Percentiles rank a stretch among this genome's conserved stretches.
phyloP scores from a whole-genome alignment of 768 basidiomycete species.

The Suillus americanus region DNA sequence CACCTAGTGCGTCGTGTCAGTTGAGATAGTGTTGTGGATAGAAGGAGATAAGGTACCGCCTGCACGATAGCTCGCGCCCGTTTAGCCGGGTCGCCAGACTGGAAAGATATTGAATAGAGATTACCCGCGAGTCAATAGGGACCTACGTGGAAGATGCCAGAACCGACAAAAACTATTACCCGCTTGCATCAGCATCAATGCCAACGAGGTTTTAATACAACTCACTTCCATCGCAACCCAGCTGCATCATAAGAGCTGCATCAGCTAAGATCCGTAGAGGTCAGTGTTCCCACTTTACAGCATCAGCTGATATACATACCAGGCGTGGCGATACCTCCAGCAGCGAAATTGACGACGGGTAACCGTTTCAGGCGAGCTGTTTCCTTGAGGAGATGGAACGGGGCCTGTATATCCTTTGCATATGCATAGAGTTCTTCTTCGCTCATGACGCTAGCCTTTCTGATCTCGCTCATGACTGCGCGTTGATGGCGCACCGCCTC shows the following conservation, averaged over 20 bases:
- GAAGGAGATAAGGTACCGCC: constrained; percentile 55
- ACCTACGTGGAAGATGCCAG: constrained; percentile 91
- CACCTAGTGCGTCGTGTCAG: constrained; percentile 42
- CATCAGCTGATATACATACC: constrained; percentile 42
- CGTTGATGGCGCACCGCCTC: constrained; percentile 95
- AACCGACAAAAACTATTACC: constrained; percentile 88
- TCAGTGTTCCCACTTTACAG: neutral
- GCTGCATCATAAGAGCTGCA: constrained; percentile 98
- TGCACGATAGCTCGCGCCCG: constrained; percentile 95
- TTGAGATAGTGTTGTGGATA: constrained; percentile 1
- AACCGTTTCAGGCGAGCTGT: constrained; percentile 90
- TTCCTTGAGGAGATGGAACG: constrained; percentile 95
- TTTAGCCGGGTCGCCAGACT: constrained; percentile 93
- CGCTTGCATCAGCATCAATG: constrained; percentile 3
- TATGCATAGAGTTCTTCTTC: constrained; percentile 94
- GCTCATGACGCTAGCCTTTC: constrained; percentile 81
- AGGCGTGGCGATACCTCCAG: constrained; percentile 90
- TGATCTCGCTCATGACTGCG: constrained; percentile 80
- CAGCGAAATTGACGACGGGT: constrained; percentile 96
- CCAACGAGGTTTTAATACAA: constrained; percentile 6
- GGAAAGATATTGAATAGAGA: constrained; percentile 3
- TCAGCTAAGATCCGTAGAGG: constrained; percentile 54
- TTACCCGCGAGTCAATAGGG: neutral
- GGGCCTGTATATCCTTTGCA: constrained; percentile 90
- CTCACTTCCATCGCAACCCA: constrained; percentile 94